Evolutionary conservation across 169 alveolate genomes (phyloP).

Genomic region (Plasmodium inui): DNA sequence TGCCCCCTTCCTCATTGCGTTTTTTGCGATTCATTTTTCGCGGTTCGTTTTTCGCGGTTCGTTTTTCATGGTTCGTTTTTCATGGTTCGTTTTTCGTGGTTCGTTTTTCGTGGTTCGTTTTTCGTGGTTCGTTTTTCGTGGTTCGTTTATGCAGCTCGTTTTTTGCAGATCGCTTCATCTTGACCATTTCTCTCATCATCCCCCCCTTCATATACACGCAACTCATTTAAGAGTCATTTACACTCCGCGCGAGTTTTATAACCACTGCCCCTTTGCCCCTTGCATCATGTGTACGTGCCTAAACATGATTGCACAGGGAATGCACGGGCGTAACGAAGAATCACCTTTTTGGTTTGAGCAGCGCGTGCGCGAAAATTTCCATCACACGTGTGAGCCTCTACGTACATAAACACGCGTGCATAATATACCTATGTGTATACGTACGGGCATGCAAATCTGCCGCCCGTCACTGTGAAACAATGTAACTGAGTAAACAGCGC

Average conservation of each 20-base stretch:
- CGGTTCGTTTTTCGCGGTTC: neutral
- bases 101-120: neutral
- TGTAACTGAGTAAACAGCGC: neutral
- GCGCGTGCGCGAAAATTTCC: neutral
- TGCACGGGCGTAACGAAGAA: conserved; percentile 3
- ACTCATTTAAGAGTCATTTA: neutral
- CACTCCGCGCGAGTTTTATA: neutral
- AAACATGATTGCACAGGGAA: neutral
- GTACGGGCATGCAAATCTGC: neutral
- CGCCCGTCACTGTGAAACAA: neutral
- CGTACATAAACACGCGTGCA: neutral
- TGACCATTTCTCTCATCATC: neutral
- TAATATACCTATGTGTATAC: neutral
- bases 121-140: neutral
- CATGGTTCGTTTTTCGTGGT: neutral
- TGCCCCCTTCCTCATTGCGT: neutral
- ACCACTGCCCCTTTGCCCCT: neutral
- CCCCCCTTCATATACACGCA: neutral
- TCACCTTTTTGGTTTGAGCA: neutral
- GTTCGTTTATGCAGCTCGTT: neutral
- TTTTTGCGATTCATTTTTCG: neutral
- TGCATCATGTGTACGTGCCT: neutral
- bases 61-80: neutral
- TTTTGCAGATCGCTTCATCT: neutral
- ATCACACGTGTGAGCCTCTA: neutral